phyloP scores from a whole-genome alignment of 352 stramenopile species.

The Globisporangium nagaii region DNA sequence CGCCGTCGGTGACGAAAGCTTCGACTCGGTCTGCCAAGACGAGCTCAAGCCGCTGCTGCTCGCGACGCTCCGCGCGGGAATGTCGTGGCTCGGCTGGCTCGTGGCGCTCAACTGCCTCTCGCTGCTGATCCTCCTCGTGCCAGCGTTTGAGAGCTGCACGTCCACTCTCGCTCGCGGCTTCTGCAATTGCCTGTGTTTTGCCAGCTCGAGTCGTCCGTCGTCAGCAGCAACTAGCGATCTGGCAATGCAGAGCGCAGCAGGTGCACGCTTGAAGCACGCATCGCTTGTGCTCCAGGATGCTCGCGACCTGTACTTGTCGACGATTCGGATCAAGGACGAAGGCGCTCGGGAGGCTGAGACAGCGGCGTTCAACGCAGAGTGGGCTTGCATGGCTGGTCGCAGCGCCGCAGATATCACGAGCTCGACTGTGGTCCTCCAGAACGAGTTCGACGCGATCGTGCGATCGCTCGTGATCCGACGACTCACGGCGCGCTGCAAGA shows the following conservation, averaged over 20 bases:
- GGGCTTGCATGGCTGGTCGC: slow-evolving; percentile 13
- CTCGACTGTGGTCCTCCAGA: slow-evolving; percentile 18
- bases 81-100: slow-evolving; percentile 14
- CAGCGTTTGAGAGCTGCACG: slow-evolving; percentile 1
- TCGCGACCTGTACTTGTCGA: slow-evolving; percentile 18
- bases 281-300: slow-evolving; percentile 14
- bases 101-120: slow-evolving; percentile 8
- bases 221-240: too few species aligned
- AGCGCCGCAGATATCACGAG: background rate
- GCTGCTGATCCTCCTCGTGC: slow-evolving; percentile 14
- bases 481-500: slow-evolving; percentile 36
- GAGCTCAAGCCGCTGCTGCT: slow-evolving; percentile 19
- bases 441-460: slow-evolving; percentile 60
- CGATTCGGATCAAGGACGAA: slow-evolving; percentile 12
- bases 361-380: slow-evolving; percentile 21
- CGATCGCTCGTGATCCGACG: slow-evolving; percentile 49
- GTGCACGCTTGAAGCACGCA: background rate
- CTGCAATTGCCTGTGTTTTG: slow-evolving; percentile 1
- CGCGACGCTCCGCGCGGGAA: slow-evolving; percentile 5
- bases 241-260: too few species aligned
- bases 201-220: background rate
- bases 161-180: background rate
- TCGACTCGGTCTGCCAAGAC: slow-evolving; percentile 18
- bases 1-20: background rate
- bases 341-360: slow-evolving; percentile 2